Evolutionary conservation across 2,329 filamentous ascomycete species (phyloP), one percentile per base, ranked within the genome.

Genomic region (Fusarium sp.): DNA sequence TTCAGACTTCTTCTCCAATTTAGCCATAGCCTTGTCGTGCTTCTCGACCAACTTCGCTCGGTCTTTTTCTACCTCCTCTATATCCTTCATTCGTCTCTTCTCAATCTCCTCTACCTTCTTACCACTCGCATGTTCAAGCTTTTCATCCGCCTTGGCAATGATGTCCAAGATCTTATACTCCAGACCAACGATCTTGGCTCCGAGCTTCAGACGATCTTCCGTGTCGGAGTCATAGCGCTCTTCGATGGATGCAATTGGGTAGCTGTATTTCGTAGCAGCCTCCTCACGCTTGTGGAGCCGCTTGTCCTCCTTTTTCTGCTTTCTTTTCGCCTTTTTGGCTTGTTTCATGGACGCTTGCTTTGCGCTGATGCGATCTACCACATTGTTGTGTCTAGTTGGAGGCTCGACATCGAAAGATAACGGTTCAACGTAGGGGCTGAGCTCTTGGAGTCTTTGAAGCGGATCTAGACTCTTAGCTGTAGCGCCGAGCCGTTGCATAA

Each of bases 291-390:
- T 51, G 0, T 44, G 30, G 0, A 40, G 6, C 0, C 40, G 34
- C 3, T 38, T 67, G 8, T 43, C 40, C 10, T 27, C 18, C 16
- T 67, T 62, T 34, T 67, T 62, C 2, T 32, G 40, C 6, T 57
- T 67, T 5, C 52, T 56, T 24, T 46, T 62, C 12, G 56, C 64
- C 1, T 52, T 67, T 7, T 29, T 32, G 3, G 45, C 32, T 13
- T 67, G 62, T 6, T 52, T 62, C 20, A 43, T 47, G 1, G 57
- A 29, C 7, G 63, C 58, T 22, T 67, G 64, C 8, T 67, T 67
- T 6, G 63, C 64, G 13, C 63, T 67, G 2, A 67, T 32, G 7
- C 64, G 63, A 46, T 67, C 64, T 6, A 67, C 8, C 11, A 67
- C 16, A 4, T 67, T 67, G 1, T 5, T 47, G 2, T 40, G 46